Conservation (phyloP, 2,329 filamentous ascomycete species). For the Exophiala mesophila region DNA sequence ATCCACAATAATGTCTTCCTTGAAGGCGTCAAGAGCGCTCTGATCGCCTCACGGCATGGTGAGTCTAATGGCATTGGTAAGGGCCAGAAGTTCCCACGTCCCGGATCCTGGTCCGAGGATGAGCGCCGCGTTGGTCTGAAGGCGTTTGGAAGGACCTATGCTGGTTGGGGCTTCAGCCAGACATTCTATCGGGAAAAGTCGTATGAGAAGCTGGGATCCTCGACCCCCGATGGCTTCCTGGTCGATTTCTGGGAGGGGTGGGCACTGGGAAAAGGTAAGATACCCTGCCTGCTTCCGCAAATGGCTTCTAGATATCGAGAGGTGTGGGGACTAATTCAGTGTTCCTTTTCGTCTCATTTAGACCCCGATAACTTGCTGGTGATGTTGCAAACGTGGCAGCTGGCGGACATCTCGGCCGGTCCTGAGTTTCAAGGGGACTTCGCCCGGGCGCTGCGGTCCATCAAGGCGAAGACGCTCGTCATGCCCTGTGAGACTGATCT, state of each 20-base stretch:
- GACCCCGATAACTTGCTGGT: constrained; percentile 68
- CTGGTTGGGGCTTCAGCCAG: constrained; percentile 74
- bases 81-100: constrained; percentile 33
- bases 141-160: constrained; percentile 69
- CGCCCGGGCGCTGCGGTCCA: constrained; percentile 59
- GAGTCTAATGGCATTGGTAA: constrained; percentile 47
- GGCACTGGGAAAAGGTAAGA: constrained; percentile 59
- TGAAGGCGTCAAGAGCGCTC: constrained; percentile 57
- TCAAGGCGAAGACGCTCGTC: constrained; percentile 68
- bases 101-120: constrained; percentile 49
- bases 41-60: constrained; percentile 54
- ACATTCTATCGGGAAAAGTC: constrained; percentile 69
- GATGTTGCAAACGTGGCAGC: constrained; percentile 77
- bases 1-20: constrained; percentile 66
- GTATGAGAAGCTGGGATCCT: constrained; percentile 63
- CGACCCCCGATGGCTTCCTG: constrained; percentile 69
- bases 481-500: constrained; percentile 69
- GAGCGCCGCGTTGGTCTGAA: constrained; percentile 58
- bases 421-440: constrained; percentile 65
- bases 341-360: no score
- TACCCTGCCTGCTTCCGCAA: no score
- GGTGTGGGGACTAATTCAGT: no score
- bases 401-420: constrained; percentile 64
- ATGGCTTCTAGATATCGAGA: no score
- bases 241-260: constrained; percentile 70